phyloP scores from a whole-genome alignment of 2,329 filamentous ascomycete genomes.

The Fusarium penzigii region DNA sequence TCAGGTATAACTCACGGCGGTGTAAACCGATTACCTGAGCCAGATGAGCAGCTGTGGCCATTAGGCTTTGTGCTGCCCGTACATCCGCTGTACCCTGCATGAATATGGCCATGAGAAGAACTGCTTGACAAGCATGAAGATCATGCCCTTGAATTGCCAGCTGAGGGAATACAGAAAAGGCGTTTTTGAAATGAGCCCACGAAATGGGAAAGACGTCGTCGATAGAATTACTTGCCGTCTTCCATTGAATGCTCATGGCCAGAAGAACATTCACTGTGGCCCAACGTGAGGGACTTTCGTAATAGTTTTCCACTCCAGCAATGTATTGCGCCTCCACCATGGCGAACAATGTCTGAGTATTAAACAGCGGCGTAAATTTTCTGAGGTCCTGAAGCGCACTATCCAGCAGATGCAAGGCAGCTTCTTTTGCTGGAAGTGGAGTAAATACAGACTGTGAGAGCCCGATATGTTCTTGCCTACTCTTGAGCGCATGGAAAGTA shows the following conservation, averaged over 20 bases:
- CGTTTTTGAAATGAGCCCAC: conserved; percentile 1
- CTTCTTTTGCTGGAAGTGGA: too few relatives aligned
- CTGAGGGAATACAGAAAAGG: neutral
- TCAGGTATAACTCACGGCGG: neutral
- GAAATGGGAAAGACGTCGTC: neutral
- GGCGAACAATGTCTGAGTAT: neutral
- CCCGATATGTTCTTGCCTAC: too few relatives aligned
- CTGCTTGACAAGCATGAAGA: neutral
- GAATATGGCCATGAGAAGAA: neutral
- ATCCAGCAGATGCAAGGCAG: neutral
- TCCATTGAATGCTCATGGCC: neutral
- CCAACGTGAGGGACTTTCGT: neutral
- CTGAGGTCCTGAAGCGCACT: neutral
- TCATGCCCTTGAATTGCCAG: neutral
- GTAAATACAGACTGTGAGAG: too few relatives aligned
- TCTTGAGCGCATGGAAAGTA: too few relatives aligned
- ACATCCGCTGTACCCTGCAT: neutral
- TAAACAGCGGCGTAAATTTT: neutral
- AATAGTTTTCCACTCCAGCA: neutral
- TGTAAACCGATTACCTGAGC: neutral
- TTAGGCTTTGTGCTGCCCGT: neutral
- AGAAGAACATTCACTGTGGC: neutral
- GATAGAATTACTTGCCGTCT: neutral
- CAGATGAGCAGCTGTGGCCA: neutral
- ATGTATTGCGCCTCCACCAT: neutral